Evolutionary conservation across 73 alveolate species (phyloP).

Genomic region (Symbiodinium pilosum): DNA sequence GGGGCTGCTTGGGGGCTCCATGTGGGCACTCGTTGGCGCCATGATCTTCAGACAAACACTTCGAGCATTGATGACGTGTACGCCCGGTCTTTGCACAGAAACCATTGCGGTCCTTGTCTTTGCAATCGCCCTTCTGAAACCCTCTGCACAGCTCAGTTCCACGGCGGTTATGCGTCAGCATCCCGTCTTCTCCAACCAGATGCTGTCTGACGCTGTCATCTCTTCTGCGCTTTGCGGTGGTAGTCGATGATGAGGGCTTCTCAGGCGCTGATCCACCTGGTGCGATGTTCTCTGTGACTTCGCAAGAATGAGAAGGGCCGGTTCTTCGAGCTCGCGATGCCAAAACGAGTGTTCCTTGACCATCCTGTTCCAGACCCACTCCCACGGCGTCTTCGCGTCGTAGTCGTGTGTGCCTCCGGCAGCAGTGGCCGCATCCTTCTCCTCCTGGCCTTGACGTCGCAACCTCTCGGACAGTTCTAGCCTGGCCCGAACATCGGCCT

Average conservation of each 20-base stretch:
- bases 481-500: constrained; percentile 37
- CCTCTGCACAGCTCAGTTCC: constrained; percentile 9
- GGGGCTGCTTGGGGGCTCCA: not conserved
- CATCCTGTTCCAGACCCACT: not conserved
- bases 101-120: not conserved
- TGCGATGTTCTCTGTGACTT: not conserved
- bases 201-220: not conserved
- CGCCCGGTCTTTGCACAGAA: not conserved
- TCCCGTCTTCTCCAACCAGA: constrained; percentile 13
- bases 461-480: constrained; percentile 13
- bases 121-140: constrained; percentile 17
- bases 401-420: not conserved
- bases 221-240: not conserved
- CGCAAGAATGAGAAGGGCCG: constrained; percentile 16
- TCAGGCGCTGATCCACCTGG: not conserved
- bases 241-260: too few relatives aligned
- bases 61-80: constrained; percentile 6
- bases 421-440: not conserved
- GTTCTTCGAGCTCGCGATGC: constrained; percentile 42
- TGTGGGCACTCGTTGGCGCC: not conserved
- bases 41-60: constrained; percentile 5
- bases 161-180: constrained; percentile 14
- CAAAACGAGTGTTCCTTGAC: not conserved
- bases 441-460: not conserved
- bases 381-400: constrained; percentile 28